Evolutionary conservation across 345 rosid genomes (phyloP).

Genomic region (Acer saccharum): DNA sequence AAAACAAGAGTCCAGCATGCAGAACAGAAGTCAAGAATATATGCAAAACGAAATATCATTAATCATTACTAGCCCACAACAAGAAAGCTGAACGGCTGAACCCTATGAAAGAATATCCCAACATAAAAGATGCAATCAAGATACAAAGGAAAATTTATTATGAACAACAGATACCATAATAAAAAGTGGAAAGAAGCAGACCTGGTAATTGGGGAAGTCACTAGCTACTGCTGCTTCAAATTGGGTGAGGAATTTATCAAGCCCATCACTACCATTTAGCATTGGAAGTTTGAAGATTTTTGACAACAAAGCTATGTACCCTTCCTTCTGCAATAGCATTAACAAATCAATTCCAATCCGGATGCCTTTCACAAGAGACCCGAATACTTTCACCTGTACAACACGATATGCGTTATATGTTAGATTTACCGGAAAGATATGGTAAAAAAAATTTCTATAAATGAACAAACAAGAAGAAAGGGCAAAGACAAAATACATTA

Average conservation of each 20-base stretch:
- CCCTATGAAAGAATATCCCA: background rate
- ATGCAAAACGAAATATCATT: background rate
- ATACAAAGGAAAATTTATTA: background rate
- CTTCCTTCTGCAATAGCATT: conserved; percentile 55
- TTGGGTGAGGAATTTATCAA: conserved; percentile 65
- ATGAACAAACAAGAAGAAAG: background rate
- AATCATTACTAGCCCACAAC: conserved; percentile 6
- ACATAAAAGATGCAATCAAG: background rate
- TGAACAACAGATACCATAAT: background rate
- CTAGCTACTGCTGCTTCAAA: conserved; percentile 92
- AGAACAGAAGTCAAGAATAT: background rate
- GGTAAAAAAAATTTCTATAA: background rate
- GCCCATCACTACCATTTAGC: conserved; percentile 56
- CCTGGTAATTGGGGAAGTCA: conserved; percentile 95
- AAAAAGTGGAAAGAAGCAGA: conserved; percentile 32
- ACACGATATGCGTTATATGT: background rate
- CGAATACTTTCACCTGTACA: conserved; percentile 79
- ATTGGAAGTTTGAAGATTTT: conserved; percentile 62
- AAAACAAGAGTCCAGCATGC: background rate
- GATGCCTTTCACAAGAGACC: conserved; percentile 83
- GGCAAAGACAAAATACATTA: background rate
- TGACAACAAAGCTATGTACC: conserved; percentile 40
- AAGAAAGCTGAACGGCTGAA: background rate
- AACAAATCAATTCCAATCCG: conserved; percentile 74
- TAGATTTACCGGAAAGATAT: background rate